Percentiles rank a stretch among this genome's conserved stretches.
Evolutionary conservation across 305 asterid genomes (phyloP).

Genomic region (Fraxinus platypoda): DNA sequence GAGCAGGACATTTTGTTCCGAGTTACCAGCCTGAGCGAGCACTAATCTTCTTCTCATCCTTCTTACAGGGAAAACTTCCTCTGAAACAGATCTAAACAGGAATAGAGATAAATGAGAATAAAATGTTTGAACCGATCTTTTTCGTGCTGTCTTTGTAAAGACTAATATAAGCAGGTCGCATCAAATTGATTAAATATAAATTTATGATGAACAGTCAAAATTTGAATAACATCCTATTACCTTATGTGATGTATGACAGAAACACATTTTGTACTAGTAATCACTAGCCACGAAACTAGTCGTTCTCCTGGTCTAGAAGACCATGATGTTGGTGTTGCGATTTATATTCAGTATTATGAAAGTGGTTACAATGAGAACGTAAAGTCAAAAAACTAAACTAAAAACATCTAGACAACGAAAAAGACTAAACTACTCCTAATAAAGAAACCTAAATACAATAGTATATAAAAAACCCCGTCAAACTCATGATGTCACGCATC

Average conservation of each 20-base stretch:
- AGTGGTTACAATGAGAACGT: not conserved
- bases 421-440: not conserved
- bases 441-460: not conserved
- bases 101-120: not conserved
- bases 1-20: conserved; percentile 60
- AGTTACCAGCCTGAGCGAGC: conserved; percentile 54
- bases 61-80: conserved; percentile 30
- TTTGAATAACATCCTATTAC: not conserved
- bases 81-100: not conserved
- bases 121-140: not conserved
- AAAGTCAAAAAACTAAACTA: not conserved
- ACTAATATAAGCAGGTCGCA: not conserved
- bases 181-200: not conserved
- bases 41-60: conserved; percentile 27
- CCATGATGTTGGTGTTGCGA: not conserved
- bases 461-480: not conserved
- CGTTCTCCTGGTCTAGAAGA: not conserved
- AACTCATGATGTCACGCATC: not conserved
- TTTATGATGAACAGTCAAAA: not conserved
- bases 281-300: not conserved
- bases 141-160: not conserved
- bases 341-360: not conserved
- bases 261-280: not conserved
- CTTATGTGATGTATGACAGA: not conserved
- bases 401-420: not conserved